Evolutionary conservation across 208 protist species (phyloP).

Genomic region (Herpetomonas muscarum): DNA sequence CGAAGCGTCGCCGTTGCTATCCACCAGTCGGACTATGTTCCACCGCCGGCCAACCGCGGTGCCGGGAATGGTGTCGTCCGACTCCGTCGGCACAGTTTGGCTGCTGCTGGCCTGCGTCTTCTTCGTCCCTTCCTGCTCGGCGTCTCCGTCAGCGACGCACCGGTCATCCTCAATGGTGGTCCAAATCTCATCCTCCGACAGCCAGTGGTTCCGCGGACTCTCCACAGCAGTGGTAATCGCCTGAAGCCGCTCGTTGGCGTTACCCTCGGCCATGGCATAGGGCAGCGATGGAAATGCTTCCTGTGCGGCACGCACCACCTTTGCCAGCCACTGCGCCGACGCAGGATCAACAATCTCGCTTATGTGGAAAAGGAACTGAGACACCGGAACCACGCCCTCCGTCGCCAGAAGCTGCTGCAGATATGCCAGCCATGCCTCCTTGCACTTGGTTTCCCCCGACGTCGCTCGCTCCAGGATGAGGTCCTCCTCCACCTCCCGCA

Average conservation of each 20-base stretch:
- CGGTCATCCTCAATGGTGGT: no score
- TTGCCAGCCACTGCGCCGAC: slow-evolving; percentile 9
- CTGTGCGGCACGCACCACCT: slow-evolving; percentile 1
- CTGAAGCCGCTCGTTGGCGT: not conserved
- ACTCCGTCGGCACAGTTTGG: no score
- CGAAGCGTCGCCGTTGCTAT: no score
- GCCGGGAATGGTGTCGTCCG: no score
- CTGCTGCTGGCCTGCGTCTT: no score
- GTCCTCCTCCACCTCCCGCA: no score
- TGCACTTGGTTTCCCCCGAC: slow-evolving; percentile 3
- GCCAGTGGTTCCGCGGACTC: no score
- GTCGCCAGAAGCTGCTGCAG: not conserved
- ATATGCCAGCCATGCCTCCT: not conserved
- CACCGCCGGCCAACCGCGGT: not conserved
- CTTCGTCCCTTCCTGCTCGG: no score
- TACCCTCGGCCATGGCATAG: slow-evolving; percentile 10
- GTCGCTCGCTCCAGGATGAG: no score
- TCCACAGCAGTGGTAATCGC: no score
- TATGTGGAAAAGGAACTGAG: slow-evolving; percentile 32
- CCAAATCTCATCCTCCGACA: no score
- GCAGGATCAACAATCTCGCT: slow-evolving; percentile 18
- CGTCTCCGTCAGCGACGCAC: no score
- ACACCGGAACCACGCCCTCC: slow-evolving; percentile 2
- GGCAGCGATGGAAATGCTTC: not conserved
- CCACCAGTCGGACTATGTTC: not conserved